Base-by-base conservation (phyloP, 768 basidiomycete species). In the Trametes sanguinea region DNA sequence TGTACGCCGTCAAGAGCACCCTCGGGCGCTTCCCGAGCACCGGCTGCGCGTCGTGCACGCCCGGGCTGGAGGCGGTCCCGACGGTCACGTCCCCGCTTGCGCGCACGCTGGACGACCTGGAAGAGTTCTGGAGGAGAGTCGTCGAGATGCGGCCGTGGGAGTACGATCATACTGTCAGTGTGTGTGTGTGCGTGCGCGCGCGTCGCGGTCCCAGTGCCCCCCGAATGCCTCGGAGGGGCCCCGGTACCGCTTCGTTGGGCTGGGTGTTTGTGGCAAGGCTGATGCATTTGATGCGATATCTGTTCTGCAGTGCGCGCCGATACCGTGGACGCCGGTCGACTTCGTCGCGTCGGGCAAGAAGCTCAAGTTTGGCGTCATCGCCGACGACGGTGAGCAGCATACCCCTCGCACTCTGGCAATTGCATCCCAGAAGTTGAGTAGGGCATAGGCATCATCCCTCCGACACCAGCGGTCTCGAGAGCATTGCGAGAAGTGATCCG, bases 51-150 rank as follows among this genome's bases (percentile, higher is more conserved):
- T 60, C 74, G 1, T 71, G 75, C 29, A 52, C 72, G 9, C 76
- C 77, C 2, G 81, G 81, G 5, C 71, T 76, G 48, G 78, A 79
- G 29, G 75, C 74, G 37, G 68, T 80, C 5, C 70, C 71, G 16
- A 71, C 75, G 0, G 68, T 76, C 7, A 74, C 72, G 29, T 74
- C 77, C 6, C 80, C 81, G 0, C 76, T 82, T 71, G 75, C 80
- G 44, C 74, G 75, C 32, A 72, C 71, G 5, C 66, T 81, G 53
- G 78, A 76, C 29, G 77, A 81, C 62, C 66, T 82, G 45, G 70
- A 73, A 54, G 74, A 75, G 37, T 77, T 81, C 48, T 82, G 80
- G 79, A 72, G 75, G 55, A 71, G 76, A 9, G 71, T 81, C 1
- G 66, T 81, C 16, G 71, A 68, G 11, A 78, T 77, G 76, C 62